A percentile compares a stretch with the other conserved stretches of the same genome.
phyloP scores from a whole-genome alignment of 345 rosid genomes.

The Brassica incana region DNA sequence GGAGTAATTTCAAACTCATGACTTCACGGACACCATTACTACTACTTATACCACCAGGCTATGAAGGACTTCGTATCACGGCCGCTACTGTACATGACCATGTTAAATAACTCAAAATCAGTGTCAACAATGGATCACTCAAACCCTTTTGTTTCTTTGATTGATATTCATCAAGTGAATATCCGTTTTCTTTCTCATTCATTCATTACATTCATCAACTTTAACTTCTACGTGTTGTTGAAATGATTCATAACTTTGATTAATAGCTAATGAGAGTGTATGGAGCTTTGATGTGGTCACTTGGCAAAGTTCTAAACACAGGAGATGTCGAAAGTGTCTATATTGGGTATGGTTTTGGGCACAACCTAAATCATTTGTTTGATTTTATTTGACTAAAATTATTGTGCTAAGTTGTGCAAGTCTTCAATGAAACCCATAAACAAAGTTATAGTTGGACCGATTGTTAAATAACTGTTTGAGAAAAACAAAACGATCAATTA shows the following conservation, averaged over 20 bases:
- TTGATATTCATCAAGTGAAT: not conserved
- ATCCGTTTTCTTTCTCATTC: not conserved
- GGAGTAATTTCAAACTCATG: too few species aligned
- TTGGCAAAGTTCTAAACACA: not conserved
- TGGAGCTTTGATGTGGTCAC: not conserved
- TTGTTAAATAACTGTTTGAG: not conserved
- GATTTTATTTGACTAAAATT: not conserved
- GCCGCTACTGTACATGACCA: too few species aligned
- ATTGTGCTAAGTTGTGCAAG: not conserved
- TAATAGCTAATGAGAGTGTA: not conserved
- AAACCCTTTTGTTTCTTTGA: conserved; percentile 18
- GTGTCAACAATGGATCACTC: conserved; percentile 25
- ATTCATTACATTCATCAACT: not conserved
- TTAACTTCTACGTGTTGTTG: not conserved
- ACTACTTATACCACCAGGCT: too few species aligned
- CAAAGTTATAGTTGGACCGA: not conserved
- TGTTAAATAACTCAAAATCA: conserved; percentile 24
- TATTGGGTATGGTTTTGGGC: not conserved
- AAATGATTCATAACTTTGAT: not conserved
- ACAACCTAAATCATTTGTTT: not conserved
- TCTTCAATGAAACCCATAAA: not conserved
- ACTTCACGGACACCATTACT: too few species aligned
- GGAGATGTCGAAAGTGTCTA: not conserved
- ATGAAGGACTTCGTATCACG: too few species aligned
- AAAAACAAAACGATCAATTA: not conserved